Evolutionary conservation across 2,329 filamentous ascomycete genomes (phyloP).

Genomic region (Aspergillus japonicus): DNA sequence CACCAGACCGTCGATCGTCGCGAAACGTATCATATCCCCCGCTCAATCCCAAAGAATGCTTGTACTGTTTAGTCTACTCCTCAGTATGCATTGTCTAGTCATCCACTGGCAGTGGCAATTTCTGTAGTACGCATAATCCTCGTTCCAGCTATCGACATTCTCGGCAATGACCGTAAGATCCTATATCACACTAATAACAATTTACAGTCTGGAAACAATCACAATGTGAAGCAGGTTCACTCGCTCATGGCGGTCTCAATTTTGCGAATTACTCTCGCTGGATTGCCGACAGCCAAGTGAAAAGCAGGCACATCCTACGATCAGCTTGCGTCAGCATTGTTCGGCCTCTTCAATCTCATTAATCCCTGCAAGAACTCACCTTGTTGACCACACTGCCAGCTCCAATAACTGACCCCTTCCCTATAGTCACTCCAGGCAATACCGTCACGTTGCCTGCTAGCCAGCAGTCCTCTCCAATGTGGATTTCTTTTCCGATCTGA

Average conservation of each 20-base stretch:
- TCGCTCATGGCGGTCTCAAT: constrained; percentile 39
- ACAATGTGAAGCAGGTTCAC: neutral
- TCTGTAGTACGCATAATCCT: too few relatives aligned
- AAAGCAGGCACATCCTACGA: constrained; percentile 43
- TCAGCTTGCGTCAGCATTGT: constrained; percentile 4
- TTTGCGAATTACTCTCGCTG: constrained; percentile 39
- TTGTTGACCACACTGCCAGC: constrained; percentile 83
- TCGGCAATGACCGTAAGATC: neutral
- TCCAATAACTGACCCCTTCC: constrained; percentile 70
- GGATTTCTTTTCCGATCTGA: constrained; percentile 70
- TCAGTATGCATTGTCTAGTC: too few relatives aligned
- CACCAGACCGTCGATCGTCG: neutral
- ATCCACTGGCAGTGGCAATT: neutral
- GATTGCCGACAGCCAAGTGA: constrained; percentile 44
- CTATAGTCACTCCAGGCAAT: constrained; percentile 75
- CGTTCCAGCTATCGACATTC: neutral
- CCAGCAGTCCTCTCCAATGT: constrained; percentile 79
- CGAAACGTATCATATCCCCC: neutral
- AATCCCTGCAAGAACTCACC: constrained; percentile 30
- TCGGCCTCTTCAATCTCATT: neutral
- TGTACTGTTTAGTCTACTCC: too few relatives aligned
- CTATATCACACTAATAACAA: neutral
- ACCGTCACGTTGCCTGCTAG: constrained; percentile 70
- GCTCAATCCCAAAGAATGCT: too few relatives aligned
- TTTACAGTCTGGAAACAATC: neutral